Evolutionary conservation across 1,139 yeast species (phyloP).

Genomic region (Kodamaea plutei): DNA sequence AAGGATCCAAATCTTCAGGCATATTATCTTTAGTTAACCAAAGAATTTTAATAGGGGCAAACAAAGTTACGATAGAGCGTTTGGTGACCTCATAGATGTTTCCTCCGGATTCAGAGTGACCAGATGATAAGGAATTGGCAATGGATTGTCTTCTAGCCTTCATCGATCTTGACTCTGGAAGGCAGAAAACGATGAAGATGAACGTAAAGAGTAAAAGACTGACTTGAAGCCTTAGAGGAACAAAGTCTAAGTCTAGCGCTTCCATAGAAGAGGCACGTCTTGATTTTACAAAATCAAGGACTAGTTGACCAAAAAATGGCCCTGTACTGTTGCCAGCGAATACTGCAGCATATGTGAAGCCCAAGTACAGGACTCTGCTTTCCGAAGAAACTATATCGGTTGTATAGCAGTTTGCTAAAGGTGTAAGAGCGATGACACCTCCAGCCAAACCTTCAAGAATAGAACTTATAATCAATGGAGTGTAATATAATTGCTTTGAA

Average conservation of each 20-base stretch:
- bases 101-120: no score
- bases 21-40: slow-evolving; percentile 34
- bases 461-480: not conserved
- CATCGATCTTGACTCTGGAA: slow-evolving; percentile 51
- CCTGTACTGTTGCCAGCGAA: not conserved
- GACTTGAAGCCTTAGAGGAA: slow-evolving; percentile 29
- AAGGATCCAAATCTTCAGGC: slow-evolving; percentile 12
- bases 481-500: not conserved
- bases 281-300: not conserved
- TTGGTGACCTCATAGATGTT: not conserved
- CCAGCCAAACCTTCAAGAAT: not conserved
- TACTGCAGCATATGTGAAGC: not conserved
- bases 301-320: not conserved
- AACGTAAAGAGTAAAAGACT: slow-evolving; percentile 20
- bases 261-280: not conserved
- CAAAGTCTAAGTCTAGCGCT: slow-evolving; percentile 18
- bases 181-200: slow-evolving; percentile 30
- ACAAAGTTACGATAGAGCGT: slow-evolving; percentile 19
- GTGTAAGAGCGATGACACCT: not conserved
- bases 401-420: not conserved
- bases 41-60: slow-evolving; percentile 46
- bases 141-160: slow-evolving; percentile 13
- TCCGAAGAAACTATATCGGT: not conserved
- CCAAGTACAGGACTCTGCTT: not conserved
- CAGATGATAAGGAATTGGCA: slow-evolving; percentile 1